phyloP scores from a whole-genome alignment of 768 basidiomycete species.

The Rhodotorula toruloides region DNA sequence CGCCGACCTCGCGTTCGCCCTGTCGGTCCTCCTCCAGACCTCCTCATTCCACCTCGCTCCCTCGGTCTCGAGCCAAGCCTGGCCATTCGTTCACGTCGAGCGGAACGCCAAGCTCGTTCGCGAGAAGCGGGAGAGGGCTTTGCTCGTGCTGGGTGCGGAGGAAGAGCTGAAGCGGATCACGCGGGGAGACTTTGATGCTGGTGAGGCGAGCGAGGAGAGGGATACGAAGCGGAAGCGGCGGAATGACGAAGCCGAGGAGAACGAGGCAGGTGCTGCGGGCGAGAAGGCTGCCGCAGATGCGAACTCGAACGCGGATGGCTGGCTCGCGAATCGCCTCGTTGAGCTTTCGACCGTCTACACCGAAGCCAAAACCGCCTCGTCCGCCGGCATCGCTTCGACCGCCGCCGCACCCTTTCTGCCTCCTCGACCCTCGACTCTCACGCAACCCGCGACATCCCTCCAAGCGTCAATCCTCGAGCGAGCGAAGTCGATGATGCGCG shows the following conservation, averaged over 20 bases:
- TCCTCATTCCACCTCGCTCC: neutral
- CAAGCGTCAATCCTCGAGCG: neutral
- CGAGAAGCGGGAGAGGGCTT: neutral
- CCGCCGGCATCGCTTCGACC: neutral
- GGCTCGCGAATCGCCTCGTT: neutral
- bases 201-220: accelerated
- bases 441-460: neutral
- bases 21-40: neutral
- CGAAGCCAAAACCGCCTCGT: neutral
- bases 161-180: neutral
- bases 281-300: neutral
- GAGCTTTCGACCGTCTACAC: neutral
- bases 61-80: neutral
- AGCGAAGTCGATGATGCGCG: neutral
- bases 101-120: neutral
- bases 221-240: neutral
- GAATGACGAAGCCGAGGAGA: neutral
- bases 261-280: neutral
- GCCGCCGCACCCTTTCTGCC: neutral
- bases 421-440: neutral
- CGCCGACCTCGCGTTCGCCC: neutral
- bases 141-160: neutral
- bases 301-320: neutral
- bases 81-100: neutral
- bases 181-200: neutral